phyloP scores from a whole-genome alignment of 306 rosid genomes.

The Geum urbanum region DNA sequence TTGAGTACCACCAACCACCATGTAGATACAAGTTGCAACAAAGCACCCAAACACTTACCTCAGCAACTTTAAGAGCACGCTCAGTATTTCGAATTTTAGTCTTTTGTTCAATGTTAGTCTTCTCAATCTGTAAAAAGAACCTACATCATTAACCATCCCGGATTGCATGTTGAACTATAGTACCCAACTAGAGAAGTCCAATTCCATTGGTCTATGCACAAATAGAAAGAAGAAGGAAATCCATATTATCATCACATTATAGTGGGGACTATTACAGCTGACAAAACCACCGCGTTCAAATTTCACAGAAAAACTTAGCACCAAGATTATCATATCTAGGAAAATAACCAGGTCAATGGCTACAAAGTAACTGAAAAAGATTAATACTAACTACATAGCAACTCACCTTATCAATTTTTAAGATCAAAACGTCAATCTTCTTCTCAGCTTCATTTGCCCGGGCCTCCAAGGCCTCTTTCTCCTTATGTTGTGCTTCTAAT shows the following conservation, averaged over 20 bases:
- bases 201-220: neutral
- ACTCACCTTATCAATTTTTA: constrained; percentile 60
- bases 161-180: constrained; percentile 1
- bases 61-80: constrained; percentile 86
- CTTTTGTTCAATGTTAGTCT: constrained; percentile 69
- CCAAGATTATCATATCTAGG: neutral
- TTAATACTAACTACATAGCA: neutral
- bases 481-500: constrained; percentile 45
- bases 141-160: constrained; percentile 28
- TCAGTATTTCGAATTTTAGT: constrained; percentile 57
- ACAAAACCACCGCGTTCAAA: neutral
- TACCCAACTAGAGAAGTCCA: neutral
- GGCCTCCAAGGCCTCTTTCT: constrained; percentile 61
- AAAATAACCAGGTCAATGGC: neutral
- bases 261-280: neutral
- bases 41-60: constrained; percentile 50
- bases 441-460: constrained; percentile 52
- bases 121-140: constrained; percentile 52
- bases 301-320: neutral
- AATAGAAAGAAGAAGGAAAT: neutral
- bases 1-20: constrained; percentile 31
- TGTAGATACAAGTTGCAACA: constrained; percentile 22
- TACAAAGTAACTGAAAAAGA: neutral
- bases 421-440: constrained; percentile 50
- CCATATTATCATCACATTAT: neutral